Evolutionary conservation across 805 yeast species (phyloP).

Genomic region (Tetrapisispora namnaoensis): DNA sequence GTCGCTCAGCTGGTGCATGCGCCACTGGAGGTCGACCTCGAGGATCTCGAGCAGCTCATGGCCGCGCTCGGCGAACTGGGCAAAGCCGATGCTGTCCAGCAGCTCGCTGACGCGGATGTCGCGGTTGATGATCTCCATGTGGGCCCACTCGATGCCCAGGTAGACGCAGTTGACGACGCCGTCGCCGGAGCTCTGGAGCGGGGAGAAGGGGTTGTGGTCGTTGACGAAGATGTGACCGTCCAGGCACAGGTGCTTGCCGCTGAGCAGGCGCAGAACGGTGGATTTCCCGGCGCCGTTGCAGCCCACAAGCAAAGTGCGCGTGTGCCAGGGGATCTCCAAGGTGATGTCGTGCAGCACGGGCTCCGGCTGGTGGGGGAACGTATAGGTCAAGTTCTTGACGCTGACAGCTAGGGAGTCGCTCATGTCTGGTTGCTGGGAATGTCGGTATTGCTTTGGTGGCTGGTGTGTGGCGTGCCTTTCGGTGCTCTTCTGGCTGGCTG

Average conservation of each 20-base stretch:
- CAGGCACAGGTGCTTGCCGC: slow-evolving; percentile 83
- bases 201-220: slow-evolving; percentile 83
- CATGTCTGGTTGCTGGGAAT: neutral
- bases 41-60: slow-evolving; percentile 64
- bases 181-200: slow-evolving; percentile 30
- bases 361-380: slow-evolving; percentile 46
- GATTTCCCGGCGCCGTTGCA: slow-evolving; percentile 98
- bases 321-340: slow-evolving; percentile 54
- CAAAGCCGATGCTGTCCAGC: slow-evolving; percentile 76
- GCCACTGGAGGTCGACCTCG: slow-evolving; percentile 84
- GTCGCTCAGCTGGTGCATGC: slow-evolving; percentile 85
- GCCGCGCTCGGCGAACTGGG: slow-evolving; percentile 62
- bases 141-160: slow-evolving; percentile 96
- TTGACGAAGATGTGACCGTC: slow-evolving; percentile 63
- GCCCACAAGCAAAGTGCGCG: slow-evolving; percentile 74
- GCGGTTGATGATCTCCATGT: slow-evolving; percentile 77
- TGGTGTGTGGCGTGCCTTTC: too few relatives aligned
- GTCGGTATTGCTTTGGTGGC: too few relatives aligned
- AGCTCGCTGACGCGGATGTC: slow-evolving; percentile 82
- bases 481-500: too few relatives aligned
- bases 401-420: slow-evolving; percentile 39
- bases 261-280: slow-evolving; percentile 70
- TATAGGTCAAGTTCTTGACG: slow-evolving; percentile 56
- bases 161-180: slow-evolving; percentile 51
- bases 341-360: slow-evolving; percentile 62